phyloP scores from a whole-genome alignment of 2,329 filamentous ascomycete genomes.

The Proliferodiscus dingleyae region DNA sequence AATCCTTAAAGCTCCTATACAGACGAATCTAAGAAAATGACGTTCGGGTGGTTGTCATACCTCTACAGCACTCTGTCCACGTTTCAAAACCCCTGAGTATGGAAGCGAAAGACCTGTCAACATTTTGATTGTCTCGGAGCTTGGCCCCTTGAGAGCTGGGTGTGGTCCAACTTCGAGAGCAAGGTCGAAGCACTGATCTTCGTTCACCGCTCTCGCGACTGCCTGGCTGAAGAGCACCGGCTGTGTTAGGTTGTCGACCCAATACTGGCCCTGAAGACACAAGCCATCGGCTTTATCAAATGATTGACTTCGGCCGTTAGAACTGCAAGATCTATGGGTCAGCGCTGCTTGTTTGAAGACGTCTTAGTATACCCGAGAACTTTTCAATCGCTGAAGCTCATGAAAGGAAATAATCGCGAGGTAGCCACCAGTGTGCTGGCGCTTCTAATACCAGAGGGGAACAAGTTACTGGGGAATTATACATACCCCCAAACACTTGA shows the following conservation, averaged over 20 bases:
- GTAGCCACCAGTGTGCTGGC: too few species aligned
- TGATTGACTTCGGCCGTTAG: not conserved
- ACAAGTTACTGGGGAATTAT: too few species aligned
- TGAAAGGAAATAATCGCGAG: too few species aligned
- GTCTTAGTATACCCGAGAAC: too few species aligned
- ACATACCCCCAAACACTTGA: slow-evolving; percentile 14
- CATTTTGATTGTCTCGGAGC: not conserved
- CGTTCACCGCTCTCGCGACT: slow-evolving; percentile 26
- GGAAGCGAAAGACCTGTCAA: not conserved
- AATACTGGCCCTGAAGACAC: slow-evolving; percentile 15
- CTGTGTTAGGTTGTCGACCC: slow-evolving; percentile 36
- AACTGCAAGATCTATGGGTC: too few species aligned
- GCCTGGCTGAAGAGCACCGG: slow-evolving; percentile 40
- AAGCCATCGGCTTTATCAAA: slow-evolving; percentile 23
- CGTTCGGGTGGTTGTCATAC: too few species aligned
- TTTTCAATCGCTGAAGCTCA: too few species aligned
- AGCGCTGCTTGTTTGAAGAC: too few species aligned
- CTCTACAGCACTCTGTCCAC: slow-evolving; percentile 10
- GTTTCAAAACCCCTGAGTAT: not conserved
- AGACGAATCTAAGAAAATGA: too few species aligned
- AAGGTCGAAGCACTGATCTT: slow-evolving; percentile 10
- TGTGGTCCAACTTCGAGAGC: slow-evolving; percentile 6
- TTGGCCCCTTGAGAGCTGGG: slow-evolving; percentile 4
- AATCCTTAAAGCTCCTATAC: too few species aligned
- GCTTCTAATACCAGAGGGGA: too few species aligned